Conservation (phyloP, 331 rosid genomes). For the Prunus yedoensis region DNA sequence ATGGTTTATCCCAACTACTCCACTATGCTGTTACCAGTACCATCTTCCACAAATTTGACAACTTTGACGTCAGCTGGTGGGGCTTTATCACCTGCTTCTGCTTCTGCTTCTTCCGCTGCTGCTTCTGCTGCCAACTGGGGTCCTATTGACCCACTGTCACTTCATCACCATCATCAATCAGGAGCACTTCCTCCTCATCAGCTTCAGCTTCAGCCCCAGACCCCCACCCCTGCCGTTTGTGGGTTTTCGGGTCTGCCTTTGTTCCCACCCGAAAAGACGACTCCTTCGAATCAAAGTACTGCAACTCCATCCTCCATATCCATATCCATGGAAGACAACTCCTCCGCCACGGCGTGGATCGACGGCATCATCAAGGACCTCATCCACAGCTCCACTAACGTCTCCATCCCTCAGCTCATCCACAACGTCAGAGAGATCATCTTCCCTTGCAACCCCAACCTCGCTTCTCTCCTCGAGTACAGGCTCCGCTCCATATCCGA, state of each 20-base stretch:
- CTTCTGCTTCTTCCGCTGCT: neutral
- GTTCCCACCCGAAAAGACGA: constrained; percentile 63
- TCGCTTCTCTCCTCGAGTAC: constrained; percentile 84
- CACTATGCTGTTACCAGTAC: constrained; percentile 57
- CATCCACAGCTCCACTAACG: constrained; percentile 67
- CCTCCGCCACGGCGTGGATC: constrained; percentile 78
- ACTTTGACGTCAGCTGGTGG: constrained; percentile 43
- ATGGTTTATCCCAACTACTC: constrained; percentile 64
- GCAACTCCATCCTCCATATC: neutral
- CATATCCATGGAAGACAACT: constrained; percentile 60
- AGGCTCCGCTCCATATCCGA: constrained; percentile 66
- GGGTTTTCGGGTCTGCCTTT: constrained; percentile 94
- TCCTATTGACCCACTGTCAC: constrained; percentile 30
- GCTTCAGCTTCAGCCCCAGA: constrained; percentile 20
- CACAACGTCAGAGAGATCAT: constrained; percentile 89
- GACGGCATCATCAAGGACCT: constrained; percentile 88
- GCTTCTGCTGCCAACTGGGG: constrained; percentile 18
- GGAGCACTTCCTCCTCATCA: constrained; percentile 3
- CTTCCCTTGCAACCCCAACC: constrained; percentile 90
- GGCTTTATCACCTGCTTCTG: constrained; percentile 28
- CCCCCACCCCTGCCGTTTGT: constrained; percentile 55
- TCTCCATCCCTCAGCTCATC: constrained; percentile 91
- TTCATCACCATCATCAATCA: constrained; percentile 24
- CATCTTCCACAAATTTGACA: constrained; percentile 41
- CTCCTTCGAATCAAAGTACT: constrained; percentile 20